Percentiles rank a stretch among this genome's conserved stretches.
Conservation (phyloP, 2,329 filamentous ascomycete species). For the Myotisia sp. region DNA sequence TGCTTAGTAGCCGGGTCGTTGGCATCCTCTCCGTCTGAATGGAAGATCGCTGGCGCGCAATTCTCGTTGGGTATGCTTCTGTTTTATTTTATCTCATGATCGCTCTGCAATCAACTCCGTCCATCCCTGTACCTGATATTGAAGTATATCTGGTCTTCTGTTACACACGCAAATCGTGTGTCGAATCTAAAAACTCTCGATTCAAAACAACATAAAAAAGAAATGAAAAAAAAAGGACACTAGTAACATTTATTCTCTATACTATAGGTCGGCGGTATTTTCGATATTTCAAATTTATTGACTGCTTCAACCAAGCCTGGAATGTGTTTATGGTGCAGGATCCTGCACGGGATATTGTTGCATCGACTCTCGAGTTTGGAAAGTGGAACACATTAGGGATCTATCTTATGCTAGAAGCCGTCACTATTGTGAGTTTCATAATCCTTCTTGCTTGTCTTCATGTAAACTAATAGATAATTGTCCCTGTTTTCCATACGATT, state of each 20-base stretch:
- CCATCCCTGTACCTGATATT: too few relatives aligned
- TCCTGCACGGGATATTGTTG: slow-evolving; percentile 16
- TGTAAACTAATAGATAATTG: too few relatives aligned
- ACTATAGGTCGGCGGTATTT: slow-evolving; percentile 47
- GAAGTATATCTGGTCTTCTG: too few relatives aligned
- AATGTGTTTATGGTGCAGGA: slow-evolving; percentile 23
- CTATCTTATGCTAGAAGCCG: slow-evolving; percentile 53
- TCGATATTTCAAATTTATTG: slow-evolving; percentile 54
- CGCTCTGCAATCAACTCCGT: too few relatives aligned
- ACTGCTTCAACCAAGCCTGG: slow-evolving; percentile 42
- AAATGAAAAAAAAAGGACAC: too few relatives aligned
- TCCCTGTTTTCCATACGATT: slow-evolving; percentile 16
- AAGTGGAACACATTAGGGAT: slow-evolving; percentile 48
- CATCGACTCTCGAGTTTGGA: slow-evolving; percentile 40
- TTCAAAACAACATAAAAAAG: too few relatives aligned
- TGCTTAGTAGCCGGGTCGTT: slow-evolving; percentile 20
- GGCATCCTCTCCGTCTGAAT: slow-evolving; percentile 20
- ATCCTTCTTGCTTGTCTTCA: too few relatives aligned
- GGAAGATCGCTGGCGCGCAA: slow-evolving; percentile 26
- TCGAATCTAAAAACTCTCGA: background rate
- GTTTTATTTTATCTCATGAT: background rate
- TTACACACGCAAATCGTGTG: too few relatives aligned
- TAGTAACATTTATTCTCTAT: too few relatives aligned
- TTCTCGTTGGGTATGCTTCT: slow-evolving; percentile 29
- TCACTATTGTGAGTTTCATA: slow-evolving; percentile 46